phyloP scores from a whole-genome alignment of 495 filamentous ascomycete genomes.

The Aspergillus panamensis region DNA sequence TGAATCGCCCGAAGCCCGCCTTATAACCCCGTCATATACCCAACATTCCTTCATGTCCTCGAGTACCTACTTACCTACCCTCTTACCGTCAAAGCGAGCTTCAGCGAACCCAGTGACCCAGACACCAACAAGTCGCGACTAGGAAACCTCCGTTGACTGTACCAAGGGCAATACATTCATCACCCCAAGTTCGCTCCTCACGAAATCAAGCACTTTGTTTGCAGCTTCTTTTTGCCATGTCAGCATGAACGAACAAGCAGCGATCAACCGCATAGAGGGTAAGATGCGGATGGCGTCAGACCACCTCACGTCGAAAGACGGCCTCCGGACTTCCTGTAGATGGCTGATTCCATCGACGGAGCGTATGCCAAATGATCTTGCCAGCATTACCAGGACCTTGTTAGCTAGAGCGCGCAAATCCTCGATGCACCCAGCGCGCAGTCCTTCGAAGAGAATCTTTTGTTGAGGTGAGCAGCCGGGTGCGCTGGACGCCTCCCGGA shows the following conservation, averaged over 20 bases:
- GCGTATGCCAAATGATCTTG: neutral
- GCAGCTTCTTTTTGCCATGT: neutral
- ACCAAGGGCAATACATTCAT: neutral
- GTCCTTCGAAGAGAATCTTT: neutral
- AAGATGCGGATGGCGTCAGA: neutral
- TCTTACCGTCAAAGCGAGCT: conserved; percentile 29
- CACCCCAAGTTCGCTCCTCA: neutral
- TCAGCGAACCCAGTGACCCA: conserved; percentile 19
- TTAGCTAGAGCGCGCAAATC: neutral
- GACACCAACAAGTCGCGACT: conserved; percentile 8
- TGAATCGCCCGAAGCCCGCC: too few species aligned
- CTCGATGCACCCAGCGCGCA: neutral
- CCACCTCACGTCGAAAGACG: neutral
- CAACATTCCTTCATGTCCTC: too few species aligned
- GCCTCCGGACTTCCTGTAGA: neutral
- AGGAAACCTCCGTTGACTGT: too few species aligned
- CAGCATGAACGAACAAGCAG: neutral
- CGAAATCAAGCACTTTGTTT: neutral
- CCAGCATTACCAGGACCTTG: neutral
- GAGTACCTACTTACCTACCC: conserved; percentile 39
- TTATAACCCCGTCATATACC: too few species aligned
- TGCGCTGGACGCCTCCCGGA: neutral
- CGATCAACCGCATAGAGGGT: neutral
- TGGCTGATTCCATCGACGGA: neutral
- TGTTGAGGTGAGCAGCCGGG: neutral